Evolutionary conservation across 345 rosid species (phyloP).

Genomic region (Salix koriyanagi): DNA sequence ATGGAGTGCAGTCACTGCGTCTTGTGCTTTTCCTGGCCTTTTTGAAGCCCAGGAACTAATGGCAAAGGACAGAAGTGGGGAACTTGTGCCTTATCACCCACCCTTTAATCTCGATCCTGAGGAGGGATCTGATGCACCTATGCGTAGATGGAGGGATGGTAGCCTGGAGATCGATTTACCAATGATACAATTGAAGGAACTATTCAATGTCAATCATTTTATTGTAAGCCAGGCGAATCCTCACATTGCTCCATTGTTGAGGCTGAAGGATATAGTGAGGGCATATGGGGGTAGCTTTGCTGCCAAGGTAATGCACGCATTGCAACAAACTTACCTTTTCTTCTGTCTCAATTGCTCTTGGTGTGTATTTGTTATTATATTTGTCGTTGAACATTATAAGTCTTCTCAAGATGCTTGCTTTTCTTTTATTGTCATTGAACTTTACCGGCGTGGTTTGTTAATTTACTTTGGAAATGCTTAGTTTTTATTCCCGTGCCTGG

Average conservation of each 20-base stretch:
- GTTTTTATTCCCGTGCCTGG: not conserved
- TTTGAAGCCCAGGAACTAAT: slow-evolving; percentile 97
- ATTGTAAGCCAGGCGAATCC: slow-evolving; percentile 99
- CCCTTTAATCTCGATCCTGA: slow-evolving; percentile 86
- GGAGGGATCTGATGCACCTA: slow-evolving; percentile 53
- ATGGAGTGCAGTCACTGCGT: slow-evolving; percentile 98
- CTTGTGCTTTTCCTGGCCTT: slow-evolving; percentile 97
- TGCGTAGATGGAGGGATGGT: slow-evolving; percentile 96
- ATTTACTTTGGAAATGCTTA: not conserved
- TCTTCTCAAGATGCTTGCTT: not conserved
- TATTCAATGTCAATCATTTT: slow-evolving; percentile 95
- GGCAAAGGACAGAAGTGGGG: slow-evolving; percentile 97
- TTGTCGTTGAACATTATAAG: not conserved
- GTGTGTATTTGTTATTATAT: not conserved
- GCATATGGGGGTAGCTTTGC: slow-evolving; percentile 94
- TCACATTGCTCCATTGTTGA: slow-evolving; percentile 78
- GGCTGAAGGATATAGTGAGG: slow-evolving; percentile 73
- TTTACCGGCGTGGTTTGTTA: not conserved
- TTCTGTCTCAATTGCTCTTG: not conserved
- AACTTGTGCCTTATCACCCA: slow-evolving; percentile 91
- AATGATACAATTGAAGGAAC: slow-evolving; percentile 95
- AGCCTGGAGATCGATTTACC: slow-evolving; percentile 97
- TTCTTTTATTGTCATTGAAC: not conserved
- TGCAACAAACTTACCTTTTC: not conserved
- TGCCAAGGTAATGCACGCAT: slow-evolving; percentile 65